Evolutionary conservation across 2,329 filamentous ascomycete species (phyloP), one percentile per base, ranked within the genome.

Genomic region (Aspergillus brunneoviolaceus): DNA sequence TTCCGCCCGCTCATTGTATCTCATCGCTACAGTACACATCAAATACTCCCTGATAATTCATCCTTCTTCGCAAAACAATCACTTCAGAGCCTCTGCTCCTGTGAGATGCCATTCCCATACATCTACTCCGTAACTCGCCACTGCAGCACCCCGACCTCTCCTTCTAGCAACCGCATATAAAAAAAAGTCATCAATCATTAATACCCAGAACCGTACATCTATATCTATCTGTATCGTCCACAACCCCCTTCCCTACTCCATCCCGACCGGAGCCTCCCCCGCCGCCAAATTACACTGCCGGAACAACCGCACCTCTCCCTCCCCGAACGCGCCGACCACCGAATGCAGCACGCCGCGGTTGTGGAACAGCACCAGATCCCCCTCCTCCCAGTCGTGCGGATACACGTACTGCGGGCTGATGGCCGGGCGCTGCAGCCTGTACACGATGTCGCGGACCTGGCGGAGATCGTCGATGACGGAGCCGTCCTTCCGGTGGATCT

Each of bases 281-380:
- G 68, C 70, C n/a, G 89, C 89, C 73, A 92, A 80, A 72, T 93
- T 92, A 76, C 90, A 93, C 79, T 93, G 90, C 63, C 89, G 79
- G 71, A 93, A 92, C 61, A 93, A 72, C 49, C 90, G 77, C 33
- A 92, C 85, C 78, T 92, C 89, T n/a, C 89, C 84, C 52, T 87
- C 84, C 7, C 82, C 82, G 74, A 93, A 92, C 1, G 87, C 87
- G 1, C 89, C 90, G 0, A 91, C 89, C 1, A 93, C 90, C 3
- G 85, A 88, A 73, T 94, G 90, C 58, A 92, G 72, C 16, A 91
- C 81, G 1, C 89, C 90, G 10, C 89, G 85, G 70, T 93, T 93
- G 73, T 93, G 88, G 75, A 93, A 93, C 27, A 93, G 78, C 0
- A 91, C 90, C 59, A 91, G 76, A 70, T 92, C 90, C 5, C 89